Percentiles rank a stretch among this genome's conserved stretches.
Evolutionary conservation across 1,284 basidiomycete genomes (phyloP).

Genomic region (Apiotrichum domesticum): DNA sequence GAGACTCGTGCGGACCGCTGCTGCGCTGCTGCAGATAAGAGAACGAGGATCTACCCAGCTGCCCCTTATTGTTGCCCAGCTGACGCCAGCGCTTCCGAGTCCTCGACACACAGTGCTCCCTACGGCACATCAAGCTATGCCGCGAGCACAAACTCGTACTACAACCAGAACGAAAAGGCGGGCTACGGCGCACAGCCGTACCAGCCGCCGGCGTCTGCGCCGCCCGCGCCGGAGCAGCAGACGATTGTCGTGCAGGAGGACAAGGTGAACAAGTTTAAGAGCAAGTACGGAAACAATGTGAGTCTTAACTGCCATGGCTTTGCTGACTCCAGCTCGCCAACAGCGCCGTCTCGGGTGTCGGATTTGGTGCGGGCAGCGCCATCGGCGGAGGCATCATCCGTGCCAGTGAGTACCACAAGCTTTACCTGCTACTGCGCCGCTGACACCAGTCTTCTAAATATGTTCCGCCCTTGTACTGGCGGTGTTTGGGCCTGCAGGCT

Average conservation of each 20-base stretch:
- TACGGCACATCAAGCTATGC: neutral
- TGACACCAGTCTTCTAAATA: too few relatives aligned
- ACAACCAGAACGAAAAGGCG: neutral
- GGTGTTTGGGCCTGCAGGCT: too few relatives aligned
- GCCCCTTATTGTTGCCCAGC: neutral
- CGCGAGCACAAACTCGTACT: neutral
- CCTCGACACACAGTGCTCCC: neutral
- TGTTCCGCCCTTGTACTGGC: too few relatives aligned
- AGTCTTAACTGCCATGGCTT: slow-evolving; percentile 1
- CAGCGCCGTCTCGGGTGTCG: slow-evolving; percentile 5
- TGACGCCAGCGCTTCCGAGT: neutral
- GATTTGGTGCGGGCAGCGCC: slow-evolving; percentile 6
- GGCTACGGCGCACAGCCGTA: neutral
- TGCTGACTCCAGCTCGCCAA: slow-evolving; percentile 4
- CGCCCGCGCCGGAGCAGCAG: slow-evolving; percentile 13
- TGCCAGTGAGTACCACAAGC: neutral
- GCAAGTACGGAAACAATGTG: slow-evolving; percentile 33
- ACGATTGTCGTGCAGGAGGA: slow-evolving; percentile 23
- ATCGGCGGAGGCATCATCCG: slow-evolving; percentile 5
- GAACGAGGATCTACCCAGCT: neutral
- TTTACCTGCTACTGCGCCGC: too few relatives aligned
- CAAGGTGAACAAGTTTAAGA: slow-evolving; percentile 29
- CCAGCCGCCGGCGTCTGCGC: slow-evolving; percentile 1
- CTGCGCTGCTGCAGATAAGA: neutral
- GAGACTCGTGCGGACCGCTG: neutral